A percentile compares a stretch with the other conserved stretches of the same genome.
Evolutionary conservation across 2,329 filamentous ascomycete species (phyloP).

Genomic region (Fusarium longipes): DNA sequence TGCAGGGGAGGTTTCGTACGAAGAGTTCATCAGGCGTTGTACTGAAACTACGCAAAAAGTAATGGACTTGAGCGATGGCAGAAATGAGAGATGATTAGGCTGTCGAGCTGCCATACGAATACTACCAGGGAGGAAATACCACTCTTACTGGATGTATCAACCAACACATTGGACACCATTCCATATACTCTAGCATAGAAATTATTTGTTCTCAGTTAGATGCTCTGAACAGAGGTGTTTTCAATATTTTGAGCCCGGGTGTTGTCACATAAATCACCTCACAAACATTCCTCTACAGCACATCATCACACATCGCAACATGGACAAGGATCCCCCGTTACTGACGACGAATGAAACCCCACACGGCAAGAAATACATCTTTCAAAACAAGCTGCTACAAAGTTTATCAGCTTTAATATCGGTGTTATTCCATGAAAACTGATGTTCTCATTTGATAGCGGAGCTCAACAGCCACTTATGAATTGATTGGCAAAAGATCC

Average conservation of each 20-base stretch:
- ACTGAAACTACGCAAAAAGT: slow-evolving; percentile 14
- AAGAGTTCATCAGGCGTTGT: slow-evolving; percentile 29
- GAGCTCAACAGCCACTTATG: neutral
- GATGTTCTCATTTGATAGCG: slow-evolving; percentile 4
- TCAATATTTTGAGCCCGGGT: neutral
- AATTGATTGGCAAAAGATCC: slow-evolving; percentile 1
- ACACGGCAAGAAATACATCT: neutral
- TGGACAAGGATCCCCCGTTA: neutral
- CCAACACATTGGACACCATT: neutral
- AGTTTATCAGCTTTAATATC: neutral
- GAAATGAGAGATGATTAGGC: neutral
- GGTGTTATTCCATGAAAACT: neutral
- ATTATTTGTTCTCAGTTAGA: neutral
- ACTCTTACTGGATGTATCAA: neutral
- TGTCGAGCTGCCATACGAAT: neutral
- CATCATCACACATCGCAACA: no score
- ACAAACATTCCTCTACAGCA: neutral
- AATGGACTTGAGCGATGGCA: neutral
- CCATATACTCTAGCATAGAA: neutral
- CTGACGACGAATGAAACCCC: neutral
- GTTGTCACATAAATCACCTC: neutral
- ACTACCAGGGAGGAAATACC: neutral
- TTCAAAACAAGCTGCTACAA: neutral
- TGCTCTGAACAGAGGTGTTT: neutral
- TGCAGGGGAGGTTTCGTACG: neutral